phyloP scores from a whole-genome alignment of 1,139 yeast species.

The Arxiozyma slooffiae region DNA sequence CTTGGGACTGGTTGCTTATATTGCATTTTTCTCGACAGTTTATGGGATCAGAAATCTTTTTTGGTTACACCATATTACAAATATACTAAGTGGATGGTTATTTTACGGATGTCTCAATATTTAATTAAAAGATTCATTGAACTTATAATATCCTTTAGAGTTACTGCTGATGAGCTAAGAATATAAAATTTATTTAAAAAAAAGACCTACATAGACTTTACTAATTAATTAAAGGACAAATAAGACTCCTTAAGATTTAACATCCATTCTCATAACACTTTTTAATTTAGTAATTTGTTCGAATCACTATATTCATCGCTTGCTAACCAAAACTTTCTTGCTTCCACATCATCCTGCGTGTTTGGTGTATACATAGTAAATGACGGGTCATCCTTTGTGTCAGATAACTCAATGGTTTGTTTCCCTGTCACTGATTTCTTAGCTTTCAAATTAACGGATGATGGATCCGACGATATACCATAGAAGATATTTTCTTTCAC shows the following conservation, averaged over 20 bases:
- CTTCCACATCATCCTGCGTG: constrained; percentile 30
- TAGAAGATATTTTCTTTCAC: constrained; percentile 7
- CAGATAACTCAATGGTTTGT: neutral
- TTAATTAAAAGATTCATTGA: neutral
- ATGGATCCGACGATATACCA: constrained; percentile 7
- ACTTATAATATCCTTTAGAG: neutral
- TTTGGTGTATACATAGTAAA: constrained; percentile 14
- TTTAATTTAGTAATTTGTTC: too few relatives aligned
- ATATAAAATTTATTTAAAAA: neutral
- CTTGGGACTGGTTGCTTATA: constrained; percentile 34
- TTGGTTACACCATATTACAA: constrained; percentile 61
- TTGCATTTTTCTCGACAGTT: constrained; percentile 45
- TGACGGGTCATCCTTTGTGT: neutral
- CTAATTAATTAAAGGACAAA: neutral
- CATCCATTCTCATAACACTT: neutral
- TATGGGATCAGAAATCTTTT: constrained; percentile 63
- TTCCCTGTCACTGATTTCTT: neutral
- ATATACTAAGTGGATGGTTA: constrained; percentile 43
- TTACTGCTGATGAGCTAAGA: neutral
- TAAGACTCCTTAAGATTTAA: too few relatives aligned
- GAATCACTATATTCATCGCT: constrained; percentile 6
- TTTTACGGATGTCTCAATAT: constrained; percentile 16
- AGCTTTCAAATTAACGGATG: neutral
- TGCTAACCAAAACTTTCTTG: constrained; percentile 26
- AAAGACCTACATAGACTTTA: neutral